phyloP scores from a whole-genome alignment of 352 stramenopile species.

The Thalassiosira oceanica region DNA sequence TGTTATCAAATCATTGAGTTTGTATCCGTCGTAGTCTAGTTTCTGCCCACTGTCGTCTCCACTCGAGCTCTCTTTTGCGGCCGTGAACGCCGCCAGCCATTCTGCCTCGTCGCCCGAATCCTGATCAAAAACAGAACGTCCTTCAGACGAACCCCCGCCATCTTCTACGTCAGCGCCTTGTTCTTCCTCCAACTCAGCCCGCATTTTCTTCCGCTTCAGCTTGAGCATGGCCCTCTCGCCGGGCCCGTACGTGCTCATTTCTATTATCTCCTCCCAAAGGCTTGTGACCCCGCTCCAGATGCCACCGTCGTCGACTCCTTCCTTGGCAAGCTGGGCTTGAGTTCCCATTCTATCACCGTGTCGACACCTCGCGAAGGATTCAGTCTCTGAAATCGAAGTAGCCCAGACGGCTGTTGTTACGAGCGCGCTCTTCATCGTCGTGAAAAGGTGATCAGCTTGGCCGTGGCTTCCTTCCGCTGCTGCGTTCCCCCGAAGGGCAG shows the following conservation, averaged over 20 bases:
- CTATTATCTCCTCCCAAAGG: conserved; percentile 29
- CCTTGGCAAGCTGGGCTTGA: too few species aligned
- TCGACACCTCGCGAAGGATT: too few species aligned
- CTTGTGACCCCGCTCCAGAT: not conserved
- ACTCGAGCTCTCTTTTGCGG: not conserved
- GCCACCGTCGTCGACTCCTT: too few species aligned
- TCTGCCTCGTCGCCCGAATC: too few species aligned
- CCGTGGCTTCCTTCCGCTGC: too few species aligned
- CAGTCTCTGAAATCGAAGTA: too few species aligned
- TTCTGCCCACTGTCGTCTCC: conserved; percentile 2
- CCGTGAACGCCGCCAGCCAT: conserved; percentile 11
- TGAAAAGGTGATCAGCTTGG: too few species aligned
- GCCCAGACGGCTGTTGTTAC: too few species aligned
- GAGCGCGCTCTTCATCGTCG: too few species aligned
- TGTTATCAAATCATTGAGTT: conserved; percentile 23
- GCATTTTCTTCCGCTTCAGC: not conserved
- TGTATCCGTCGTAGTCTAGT: conserved; percentile 39
- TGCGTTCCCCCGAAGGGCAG: too few species aligned
- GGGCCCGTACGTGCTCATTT: conserved; percentile 32
- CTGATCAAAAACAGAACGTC: not conserved
- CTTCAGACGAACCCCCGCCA: not conserved
- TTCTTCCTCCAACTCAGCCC: conserved; percentile 1
- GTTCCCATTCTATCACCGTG: too few species aligned
- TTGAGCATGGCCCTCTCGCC: conserved; percentile 33
- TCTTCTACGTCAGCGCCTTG: not conserved